These are phyloP conservation scores for Saussurea involucrata DNA, from an alignment of 129 eudicot genomes.

Conservation along the genomic window DNA sequence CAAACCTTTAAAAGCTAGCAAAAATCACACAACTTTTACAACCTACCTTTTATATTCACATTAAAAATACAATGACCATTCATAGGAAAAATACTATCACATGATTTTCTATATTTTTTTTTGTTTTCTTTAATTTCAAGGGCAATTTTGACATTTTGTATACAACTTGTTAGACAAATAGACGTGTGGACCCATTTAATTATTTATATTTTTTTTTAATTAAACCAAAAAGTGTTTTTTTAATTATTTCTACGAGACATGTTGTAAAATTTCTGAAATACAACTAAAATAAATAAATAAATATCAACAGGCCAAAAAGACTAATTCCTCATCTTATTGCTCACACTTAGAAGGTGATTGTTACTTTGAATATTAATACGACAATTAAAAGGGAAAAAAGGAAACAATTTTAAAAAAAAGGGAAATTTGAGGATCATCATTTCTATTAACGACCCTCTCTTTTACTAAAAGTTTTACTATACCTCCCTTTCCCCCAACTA, in stretches of 20 bases:
- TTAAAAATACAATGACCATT: no score
- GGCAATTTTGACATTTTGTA: no score
- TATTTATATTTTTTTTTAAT: constrained; percentile 14
- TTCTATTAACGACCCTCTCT: constrained; percentile 23
- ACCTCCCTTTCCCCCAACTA: constrained; percentile 31
- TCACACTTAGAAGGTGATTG: constrained; percentile 9
- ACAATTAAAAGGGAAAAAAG: neutral
- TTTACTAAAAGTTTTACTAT: constrained; percentile 32
- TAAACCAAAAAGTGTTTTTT: constrained; percentile 32
- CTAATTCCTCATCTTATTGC: constrained; percentile 15
- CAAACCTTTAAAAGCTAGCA: no score
- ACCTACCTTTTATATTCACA: no score
- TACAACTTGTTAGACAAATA: no score
- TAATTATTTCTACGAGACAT: no score
- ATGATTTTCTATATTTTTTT: no score
- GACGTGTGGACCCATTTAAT: neutral
- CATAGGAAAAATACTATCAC: no score
- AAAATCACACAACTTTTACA: no score
- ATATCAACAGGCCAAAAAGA: neutral
- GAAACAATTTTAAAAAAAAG: constrained; percentile 8
- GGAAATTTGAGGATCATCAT: constrained; percentile 18
- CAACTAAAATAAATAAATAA: neutral
- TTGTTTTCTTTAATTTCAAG: no score
- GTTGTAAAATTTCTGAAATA: neutral
- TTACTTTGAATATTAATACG: constrained; percentile 32